A percentile compares a stretch with the other conserved stretches of the same genome.
Conservation (phyloP, 306 rosid species). For the Macrotyloma uniflorum region DNA sequence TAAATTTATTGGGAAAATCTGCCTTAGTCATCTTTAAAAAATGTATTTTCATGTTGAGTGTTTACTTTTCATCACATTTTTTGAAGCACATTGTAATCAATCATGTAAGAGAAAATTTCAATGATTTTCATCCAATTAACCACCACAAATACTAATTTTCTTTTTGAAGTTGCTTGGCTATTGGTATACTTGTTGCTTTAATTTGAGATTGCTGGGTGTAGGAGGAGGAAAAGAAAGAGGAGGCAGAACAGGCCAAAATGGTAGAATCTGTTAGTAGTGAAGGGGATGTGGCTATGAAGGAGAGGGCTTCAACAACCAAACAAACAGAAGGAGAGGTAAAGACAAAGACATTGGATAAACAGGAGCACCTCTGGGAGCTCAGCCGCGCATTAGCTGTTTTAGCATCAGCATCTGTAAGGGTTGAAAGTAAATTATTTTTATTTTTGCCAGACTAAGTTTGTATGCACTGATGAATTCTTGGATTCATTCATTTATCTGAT, state of each 20-base stretch:
- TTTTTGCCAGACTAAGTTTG: neutral
- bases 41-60: neutral
- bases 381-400: conserved; percentile 88
- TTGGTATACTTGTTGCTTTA: conserved; percentile 23
- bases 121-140: neutral
- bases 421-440: neutral
- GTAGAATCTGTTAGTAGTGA: conserved; percentile 49
- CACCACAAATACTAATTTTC: conserved; percentile 12
- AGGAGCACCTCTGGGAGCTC: conserved; percentile 72
- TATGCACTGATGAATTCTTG: neutral
- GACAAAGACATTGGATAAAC: conserved; percentile 60
- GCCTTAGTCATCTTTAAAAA: neutral
- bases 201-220: conserved; percentile 35
- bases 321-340: conserved; percentile 35
- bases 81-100: conserved; percentile 1
- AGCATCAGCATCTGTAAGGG: conserved; percentile 89
- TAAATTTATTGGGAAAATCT: neutral
- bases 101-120: neutral
- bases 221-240: conserved; percentile 90
- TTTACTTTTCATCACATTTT: neutral
- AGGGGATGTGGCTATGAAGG: conserved; percentile 63
- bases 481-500: conserved; percentile 8
- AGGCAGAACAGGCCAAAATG: conserved; percentile 62
- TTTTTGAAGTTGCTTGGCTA: conserved; percentile 21
- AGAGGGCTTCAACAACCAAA: conserved; percentile 59